These are phyloP conservation scores for Metschnikowia colocasiae DNA, from an alignment of 805 yeast species.

Conservation along the genomic window DNA sequence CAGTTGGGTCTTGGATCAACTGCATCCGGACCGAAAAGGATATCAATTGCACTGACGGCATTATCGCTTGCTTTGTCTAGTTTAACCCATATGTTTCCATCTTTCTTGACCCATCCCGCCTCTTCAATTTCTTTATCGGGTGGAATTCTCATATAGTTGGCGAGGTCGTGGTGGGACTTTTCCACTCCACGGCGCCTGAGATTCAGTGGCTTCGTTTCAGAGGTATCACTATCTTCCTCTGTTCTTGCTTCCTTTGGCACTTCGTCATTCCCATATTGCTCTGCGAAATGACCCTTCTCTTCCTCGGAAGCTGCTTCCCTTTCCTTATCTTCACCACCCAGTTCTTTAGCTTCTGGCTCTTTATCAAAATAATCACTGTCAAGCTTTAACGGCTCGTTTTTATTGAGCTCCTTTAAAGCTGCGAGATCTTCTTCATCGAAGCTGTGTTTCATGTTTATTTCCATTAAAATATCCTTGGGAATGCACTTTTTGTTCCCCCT, in stretches of 20 bases:
- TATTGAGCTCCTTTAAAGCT: constrained; percentile 7
- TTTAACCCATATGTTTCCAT: constrained; percentile 59
- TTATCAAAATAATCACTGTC: constrained; percentile 6
- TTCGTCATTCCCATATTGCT: neutral
- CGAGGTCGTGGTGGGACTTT: constrained; percentile 21
- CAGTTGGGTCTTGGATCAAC: constrained; percentile 77
- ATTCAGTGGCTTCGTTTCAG: neutral
- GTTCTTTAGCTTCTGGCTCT: neutral
- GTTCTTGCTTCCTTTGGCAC: neutral
- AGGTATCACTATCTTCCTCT: neutral
- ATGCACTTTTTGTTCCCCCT: constrained; percentile 35
- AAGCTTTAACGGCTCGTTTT: constrained; percentile 5
- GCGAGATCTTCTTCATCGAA: constrained; percentile 26
- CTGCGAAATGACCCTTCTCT: neutral
- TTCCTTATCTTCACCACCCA: neutral
- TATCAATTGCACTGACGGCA: constrained; percentile 57
- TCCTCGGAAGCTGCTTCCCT: constrained; percentile 6
- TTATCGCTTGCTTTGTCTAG: constrained; percentile 39
- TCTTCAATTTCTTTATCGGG: constrained; percentile 33
- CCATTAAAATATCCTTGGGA: constrained; percentile 30
- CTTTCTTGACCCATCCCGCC: constrained; percentile 45
- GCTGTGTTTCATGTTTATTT: constrained; percentile 24
- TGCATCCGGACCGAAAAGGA: constrained; percentile 69
- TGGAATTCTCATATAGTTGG: constrained; percentile 25
- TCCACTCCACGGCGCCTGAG: constrained; percentile 15